phyloP scores from a whole-genome alignment of 192 early-diverging fungal genomes.

The Funneliformis mosseae region DNA sequence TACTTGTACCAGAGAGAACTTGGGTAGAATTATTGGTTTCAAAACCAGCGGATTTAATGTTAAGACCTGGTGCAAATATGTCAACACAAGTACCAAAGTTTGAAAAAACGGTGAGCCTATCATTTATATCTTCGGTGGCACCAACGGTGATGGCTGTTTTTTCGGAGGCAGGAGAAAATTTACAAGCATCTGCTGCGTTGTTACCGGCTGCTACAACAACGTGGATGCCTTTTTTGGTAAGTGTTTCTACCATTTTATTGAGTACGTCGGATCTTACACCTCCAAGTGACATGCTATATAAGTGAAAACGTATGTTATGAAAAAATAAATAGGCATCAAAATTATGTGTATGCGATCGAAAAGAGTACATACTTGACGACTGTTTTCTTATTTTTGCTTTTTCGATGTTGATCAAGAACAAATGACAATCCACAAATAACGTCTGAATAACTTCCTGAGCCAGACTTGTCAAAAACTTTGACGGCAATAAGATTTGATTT shows the following conservation, averaged over 20 bases:
- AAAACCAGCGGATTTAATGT: conserved; percentile 56
- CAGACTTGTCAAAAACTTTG: conserved; percentile 56
- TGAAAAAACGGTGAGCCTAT: conserved; percentile 79
- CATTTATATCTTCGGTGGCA: conserved; percentile 67
- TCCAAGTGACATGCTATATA: conserved; percentile 49
- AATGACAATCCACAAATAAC: conserved; percentile 69
- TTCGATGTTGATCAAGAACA: conserved; percentile 24
- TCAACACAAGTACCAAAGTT: conserved; percentile 92
- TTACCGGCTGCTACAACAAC: conserved; percentile 82
- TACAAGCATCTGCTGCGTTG: conserved; percentile 64
- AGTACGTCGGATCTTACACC: conserved; percentile 35
- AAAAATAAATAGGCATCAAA: background rate
- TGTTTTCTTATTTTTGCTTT: background rate
- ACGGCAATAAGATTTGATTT: conserved; percentile 56
- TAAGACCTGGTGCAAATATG: conserved; percentile 88
- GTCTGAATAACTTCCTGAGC: conserved; percentile 47
- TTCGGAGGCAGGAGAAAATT: conserved; percentile 54
- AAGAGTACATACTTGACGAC: conserved; percentile 35
- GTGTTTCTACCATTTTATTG: conserved; percentile 50
- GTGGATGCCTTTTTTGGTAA: conserved; percentile 63
- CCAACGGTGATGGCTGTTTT: conserved; percentile 78
- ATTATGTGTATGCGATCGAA: no score
- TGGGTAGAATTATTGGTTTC: conserved; percentile 69
- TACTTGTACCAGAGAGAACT: conserved; percentile 87
- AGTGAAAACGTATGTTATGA: conserved; percentile 31